Evolutionary conservation across 1,284 basidiomycete genomes (phyloP).

Genomic region (Porogramme epimiltina): DNA sequence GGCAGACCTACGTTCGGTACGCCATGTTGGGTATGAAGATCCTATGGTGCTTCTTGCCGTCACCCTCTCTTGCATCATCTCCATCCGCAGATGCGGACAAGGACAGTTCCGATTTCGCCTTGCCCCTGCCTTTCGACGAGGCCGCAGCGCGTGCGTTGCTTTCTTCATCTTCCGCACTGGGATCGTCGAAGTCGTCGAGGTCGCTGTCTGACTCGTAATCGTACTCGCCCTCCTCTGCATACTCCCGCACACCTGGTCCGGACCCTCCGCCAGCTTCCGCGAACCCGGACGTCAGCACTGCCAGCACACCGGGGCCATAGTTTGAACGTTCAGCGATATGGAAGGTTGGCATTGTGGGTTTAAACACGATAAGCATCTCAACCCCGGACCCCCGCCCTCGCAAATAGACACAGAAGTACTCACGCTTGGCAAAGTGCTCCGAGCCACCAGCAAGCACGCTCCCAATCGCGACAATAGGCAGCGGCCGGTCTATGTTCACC

Average conservation of each 20-base stretch:
- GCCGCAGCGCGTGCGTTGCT: neutral
- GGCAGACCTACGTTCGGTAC: slow-evolving; percentile 21
- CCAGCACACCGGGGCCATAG: neutral
- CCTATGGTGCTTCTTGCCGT: too few species aligned
- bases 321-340: neutral
- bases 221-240: slow-evolving; percentile 17
- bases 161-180: neutral
- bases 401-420: too few species aligned
- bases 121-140: neutral
- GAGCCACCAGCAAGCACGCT: slow-evolving; percentile 21
- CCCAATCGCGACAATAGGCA: slow-evolving; percentile 19
- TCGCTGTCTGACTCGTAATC: slow-evolving; percentile 32
- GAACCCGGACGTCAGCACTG: slow-evolving; percentile 27
- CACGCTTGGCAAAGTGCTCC: slow-evolving; percentile 26
- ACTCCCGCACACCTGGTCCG: slow-evolving; percentile 1
- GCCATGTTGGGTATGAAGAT: slow-evolving; percentile 24
- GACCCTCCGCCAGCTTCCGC: slow-evolving; percentile 13
- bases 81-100: too few species aligned
- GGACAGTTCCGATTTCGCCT: too few species aligned
- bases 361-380: too few species aligned
- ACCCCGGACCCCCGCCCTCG: too few species aligned
- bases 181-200: slow-evolving; percentile 24
- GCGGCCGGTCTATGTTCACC: slow-evolving; percentile 21
- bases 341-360: too few species aligned
- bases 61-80: too few species aligned